Base-by-base conservation (phyloP, 1,139 yeast genomes). In the Blastobotrys arbuscula region DNA sequence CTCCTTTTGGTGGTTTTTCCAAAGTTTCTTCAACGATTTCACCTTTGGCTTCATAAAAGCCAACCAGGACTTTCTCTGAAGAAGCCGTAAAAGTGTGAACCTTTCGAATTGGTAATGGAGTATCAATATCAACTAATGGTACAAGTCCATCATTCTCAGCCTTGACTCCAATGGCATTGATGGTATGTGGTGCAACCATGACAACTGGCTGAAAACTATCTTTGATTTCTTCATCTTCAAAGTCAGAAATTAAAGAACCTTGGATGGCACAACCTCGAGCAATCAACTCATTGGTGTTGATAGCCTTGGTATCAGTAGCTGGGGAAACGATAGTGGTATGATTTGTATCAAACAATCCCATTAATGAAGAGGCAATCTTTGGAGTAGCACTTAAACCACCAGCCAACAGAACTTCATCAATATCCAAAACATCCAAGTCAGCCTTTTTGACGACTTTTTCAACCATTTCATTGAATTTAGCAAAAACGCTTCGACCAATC, bases 241-340 rank as follows among this genome's bases (percentile, higher is more conserved):
- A 88, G 48, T 81, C 74, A 61, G 87, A 86, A 57, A 90, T 77
- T 66, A 94, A 74, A 39, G 96, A 81, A 46, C 97, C 98, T 76
- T 94, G 98, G 66, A 92, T 78, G 53, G 98, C 97, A 54, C 96
- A 95, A 72, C 99, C 99, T 66, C 95, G 84, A 57, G 95, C 83
- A 57, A 84, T 76, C 63, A 89, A 77, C 73, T 94, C 98, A 62
- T 87, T 81, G 54, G 99, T 97, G 73, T 84, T 81, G 53, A 84
- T 65, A 50, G 95, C 89, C 69, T 85, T 85, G 55, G 85, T 59
- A 66, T 84, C 89, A 52, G 78, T 64, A 26, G 86, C 74, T 58
- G 97, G 96, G 23, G 97, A 82, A 55, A 82, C 75, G 50, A 90
- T 77, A 48, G 70, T 76, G 50, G 95, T 87, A 51, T 83, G 67